Percentiles rank a stretch among this genome's conserved stretches.
Conservation (phyloP, 2,329 filamentous ascomycete species). For the Trichoderma atrobrunneum region DNA sequence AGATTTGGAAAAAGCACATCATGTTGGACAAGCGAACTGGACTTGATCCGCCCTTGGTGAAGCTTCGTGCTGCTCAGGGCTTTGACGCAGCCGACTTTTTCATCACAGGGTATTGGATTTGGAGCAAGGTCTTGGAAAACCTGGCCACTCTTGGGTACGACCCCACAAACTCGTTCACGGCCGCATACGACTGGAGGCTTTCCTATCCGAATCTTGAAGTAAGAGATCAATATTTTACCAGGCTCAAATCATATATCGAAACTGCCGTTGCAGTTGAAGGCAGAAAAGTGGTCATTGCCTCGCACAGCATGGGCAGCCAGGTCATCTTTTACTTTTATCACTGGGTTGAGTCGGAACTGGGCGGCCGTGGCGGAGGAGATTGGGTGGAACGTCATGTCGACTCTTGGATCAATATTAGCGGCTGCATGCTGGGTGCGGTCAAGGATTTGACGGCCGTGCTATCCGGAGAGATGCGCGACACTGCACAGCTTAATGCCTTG, state of each 20-base stretch:
- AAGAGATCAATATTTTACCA: conserved; percentile 90
- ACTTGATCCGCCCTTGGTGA: conserved; percentile 84
- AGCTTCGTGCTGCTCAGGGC: conserved; percentile 88
- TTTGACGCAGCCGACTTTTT: conserved; percentile 99
- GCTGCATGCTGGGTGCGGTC: conserved; percentile 92
- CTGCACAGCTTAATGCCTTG: conserved; percentile 91
- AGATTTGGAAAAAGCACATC: conserved; percentile 91
- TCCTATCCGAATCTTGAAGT: conserved; percentile 86
- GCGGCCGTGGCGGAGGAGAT: conserved; percentile 74
- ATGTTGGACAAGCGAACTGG: conserved; percentile 94
- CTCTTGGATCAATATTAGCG: conserved; percentile 96
- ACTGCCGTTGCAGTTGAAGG: conserved; percentile 69
- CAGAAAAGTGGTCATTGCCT: conserved; percentile 80
- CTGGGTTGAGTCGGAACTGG: conserved; percentile 74
- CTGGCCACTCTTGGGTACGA: conserved; percentile 95
- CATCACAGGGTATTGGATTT: conserved; percentile 92
- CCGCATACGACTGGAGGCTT: conserved; percentile 86
- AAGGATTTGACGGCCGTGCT: conserved; percentile 89
- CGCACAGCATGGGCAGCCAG: conserved; percentile 97
- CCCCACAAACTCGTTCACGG: conserved; percentile 69
- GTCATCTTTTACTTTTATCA: conserved; percentile 82
- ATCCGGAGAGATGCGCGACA: conserved; percentile 98
- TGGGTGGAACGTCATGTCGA: conserved; percentile 93
- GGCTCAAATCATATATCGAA: conserved; percentile 88
- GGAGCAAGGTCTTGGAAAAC: conserved; percentile 98